Conservation (phyloP, 1,284 basidiomycete species). For the Pisolithus thermaeus region DNA sequence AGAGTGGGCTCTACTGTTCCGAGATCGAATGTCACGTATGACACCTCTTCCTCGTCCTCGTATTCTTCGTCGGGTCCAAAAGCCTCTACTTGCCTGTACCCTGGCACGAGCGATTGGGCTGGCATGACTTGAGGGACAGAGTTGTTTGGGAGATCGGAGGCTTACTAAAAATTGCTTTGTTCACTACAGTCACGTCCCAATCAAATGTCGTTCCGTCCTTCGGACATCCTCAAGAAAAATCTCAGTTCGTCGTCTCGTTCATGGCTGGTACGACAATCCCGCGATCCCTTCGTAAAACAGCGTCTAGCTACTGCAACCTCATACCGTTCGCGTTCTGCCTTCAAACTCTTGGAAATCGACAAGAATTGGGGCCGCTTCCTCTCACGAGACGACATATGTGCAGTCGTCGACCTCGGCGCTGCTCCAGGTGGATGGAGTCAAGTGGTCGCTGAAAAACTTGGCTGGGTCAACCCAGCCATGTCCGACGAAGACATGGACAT, state of each 20-base stretch:
- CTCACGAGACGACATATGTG: constrained; percentile 41
- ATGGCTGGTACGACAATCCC: constrained; percentile 59
- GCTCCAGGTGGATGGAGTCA: constrained; percentile 90
- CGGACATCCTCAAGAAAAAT: constrained; percentile 23
- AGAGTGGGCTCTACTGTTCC: constrained; percentile 67
- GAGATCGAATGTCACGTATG: constrained; percentile 67
- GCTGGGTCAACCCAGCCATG: constrained; percentile 28
- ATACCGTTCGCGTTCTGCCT: constrained; percentile 78
- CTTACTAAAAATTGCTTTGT: constrained; percentile 19
- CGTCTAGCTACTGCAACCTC: constrained; percentile 39
- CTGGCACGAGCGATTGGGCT: constrained; percentile 33
- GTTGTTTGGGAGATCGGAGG: constrained; percentile 12
- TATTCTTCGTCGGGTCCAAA: constrained; percentile 60
- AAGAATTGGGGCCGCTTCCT: constrained; percentile 48
- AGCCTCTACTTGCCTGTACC: constrained; percentile 55
- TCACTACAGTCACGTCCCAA: constrained; percentile 17
- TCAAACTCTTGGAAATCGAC: constrained; percentile 78
- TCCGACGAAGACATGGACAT: constrained; percentile 1
- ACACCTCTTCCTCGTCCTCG: constrained; percentile 51
- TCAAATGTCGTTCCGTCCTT: constrained; percentile 28
- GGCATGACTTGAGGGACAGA: constrained; percentile 12
- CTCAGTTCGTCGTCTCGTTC: constrained; percentile 36
- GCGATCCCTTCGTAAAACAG: constrained; percentile 65
- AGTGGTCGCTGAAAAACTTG: constrained; percentile 60
- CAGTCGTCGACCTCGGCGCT: constrained; percentile 79